Evolutionary conservation across 2,329 filamentous ascomycete genomes (phyloP).

Genomic region (Fusarium nygamai): DNA sequence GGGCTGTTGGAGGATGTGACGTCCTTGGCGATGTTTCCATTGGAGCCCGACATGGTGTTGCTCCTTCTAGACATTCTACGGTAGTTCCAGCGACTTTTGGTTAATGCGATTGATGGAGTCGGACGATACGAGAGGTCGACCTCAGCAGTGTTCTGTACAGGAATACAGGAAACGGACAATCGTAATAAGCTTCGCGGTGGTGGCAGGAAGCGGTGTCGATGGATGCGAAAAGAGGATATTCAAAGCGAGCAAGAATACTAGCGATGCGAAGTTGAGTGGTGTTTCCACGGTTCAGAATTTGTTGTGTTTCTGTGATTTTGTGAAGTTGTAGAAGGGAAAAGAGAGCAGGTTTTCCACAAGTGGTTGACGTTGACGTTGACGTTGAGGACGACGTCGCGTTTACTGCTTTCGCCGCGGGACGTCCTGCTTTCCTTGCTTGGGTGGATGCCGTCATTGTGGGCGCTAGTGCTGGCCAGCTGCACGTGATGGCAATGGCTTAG

Average conservation of each 20-base stretch:
- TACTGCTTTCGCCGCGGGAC: constrained; percentile 28
- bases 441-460: constrained; percentile 44
- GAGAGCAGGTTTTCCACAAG: constrained; percentile 21
- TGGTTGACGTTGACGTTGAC: constrained; percentile 39
- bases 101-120: neutral
- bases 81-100: neutral
- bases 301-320: neutral
- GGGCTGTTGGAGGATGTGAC: constrained; percentile 44
- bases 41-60: constrained; percentile 49
- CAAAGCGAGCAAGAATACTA: neutral
- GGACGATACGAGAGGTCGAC: neutral
- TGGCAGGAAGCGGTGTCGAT: constrained; percentile 18
- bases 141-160: neutral
- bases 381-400: constrained; percentile 31
- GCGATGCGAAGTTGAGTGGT: neutral
- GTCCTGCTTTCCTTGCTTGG: constrained; percentile 38
- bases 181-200: neutral
- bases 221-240: neutral
- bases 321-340: constrained; percentile 1
- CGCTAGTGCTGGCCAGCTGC: constrained; percentile 34
- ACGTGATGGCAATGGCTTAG: constrained; percentile 33
- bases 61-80: constrained; percentile 71
- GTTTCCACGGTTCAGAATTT: neutral
- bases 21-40: constrained; percentile 46
- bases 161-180: neutral